phyloP scores from a whole-genome alignment of 345 rosid species.

The Syzygium jambos region DNA sequence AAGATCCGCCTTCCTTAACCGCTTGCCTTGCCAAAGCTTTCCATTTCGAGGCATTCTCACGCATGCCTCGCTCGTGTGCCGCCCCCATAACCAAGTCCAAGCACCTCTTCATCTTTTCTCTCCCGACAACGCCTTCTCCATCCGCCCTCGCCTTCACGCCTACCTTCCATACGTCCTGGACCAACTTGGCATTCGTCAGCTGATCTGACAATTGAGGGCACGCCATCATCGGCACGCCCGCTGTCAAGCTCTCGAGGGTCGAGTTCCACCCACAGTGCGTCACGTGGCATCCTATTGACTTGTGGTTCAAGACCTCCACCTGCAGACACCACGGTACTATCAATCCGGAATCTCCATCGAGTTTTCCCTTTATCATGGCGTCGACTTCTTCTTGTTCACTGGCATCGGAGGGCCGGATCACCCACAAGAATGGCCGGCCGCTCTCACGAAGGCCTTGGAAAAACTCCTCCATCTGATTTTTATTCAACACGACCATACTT shows the following conservation, averaged over 20 bases:
- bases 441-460: background rate
- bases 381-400: background rate
- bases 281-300: slow-evolving; percentile 24
- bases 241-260: slow-evolving; percentile 22
- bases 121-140: slow-evolving; percentile 6
- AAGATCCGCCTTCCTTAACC: slow-evolving; percentile 12
- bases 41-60: slow-evolving; percentile 19
- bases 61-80: slow-evolving; percentile 5
- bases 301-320: slow-evolving; percentile 27
- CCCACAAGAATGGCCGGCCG: slow-evolving; percentile 22
- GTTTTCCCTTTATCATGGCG: background rate
- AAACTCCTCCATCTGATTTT: slow-evolving; percentile 18
- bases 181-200: slow-evolving; percentile 19
- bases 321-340: slow-evolving; percentile 34
- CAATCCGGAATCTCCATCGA: slow-evolving; percentile 2
- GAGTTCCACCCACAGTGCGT: slow-evolving; percentile 40
- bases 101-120: slow-evolving; percentile 25
- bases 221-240: slow-evolving; percentile 21
- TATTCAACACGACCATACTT: slow-evolving; percentile 10
- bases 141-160: slow-evolving; percentile 7
- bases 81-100: slow-evolving; percentile 22
- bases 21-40: slow-evolving; percentile 19
- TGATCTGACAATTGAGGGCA: slow-evolving; percentile 26
- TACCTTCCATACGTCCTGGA: slow-evolving; percentile 19
- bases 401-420: background rate